phyloP scores from a whole-genome alignment of 2,329 filamentous ascomycete genomes.

The Truncatella angustata region DNA sequence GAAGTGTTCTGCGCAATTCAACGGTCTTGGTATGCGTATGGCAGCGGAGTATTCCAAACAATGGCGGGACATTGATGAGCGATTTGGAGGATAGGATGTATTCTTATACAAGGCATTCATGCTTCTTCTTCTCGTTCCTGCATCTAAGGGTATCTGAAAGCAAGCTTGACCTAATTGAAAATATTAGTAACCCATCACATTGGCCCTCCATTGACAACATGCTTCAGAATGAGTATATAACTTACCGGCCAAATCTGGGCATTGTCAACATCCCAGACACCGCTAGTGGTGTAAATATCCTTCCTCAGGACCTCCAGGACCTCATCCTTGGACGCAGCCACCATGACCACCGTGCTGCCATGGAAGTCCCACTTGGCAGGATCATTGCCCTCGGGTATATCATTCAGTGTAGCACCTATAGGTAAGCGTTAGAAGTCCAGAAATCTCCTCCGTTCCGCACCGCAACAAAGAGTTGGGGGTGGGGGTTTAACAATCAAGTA shows the following conservation, averaged over 20 bases:
- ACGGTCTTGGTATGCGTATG: neutral
- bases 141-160: conserved; percentile 35
- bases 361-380: conserved; percentile 63
- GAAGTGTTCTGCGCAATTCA: neutral
- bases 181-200: neutral
- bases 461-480: too few species aligned
- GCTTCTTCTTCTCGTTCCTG: too few species aligned
- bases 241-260: conserved; percentile 51
- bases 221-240: neutral
- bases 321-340: conserved; percentile 68
- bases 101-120: neutral
- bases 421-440: too few species aligned
- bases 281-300: conserved; percentile 69
- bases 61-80: too few species aligned
- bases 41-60: neutral
- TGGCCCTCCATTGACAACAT: neutral
- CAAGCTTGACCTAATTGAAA: conserved; percentile 36
- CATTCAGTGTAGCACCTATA: conserved; percentile 63
- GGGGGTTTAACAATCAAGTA: too few species aligned
- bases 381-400: conserved; percentile 61
- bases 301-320: conserved; percentile 63
- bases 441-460: too few species aligned
- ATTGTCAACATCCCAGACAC: conserved; percentile 80
- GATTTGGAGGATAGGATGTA: too few species aligned
- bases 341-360: conserved; percentile 68